These are phyloP conservation scores for Triangularia setosa DNA, from an alignment of 2,329 filamentous ascomycete genomes.

Conservation along the genomic window DNA sequence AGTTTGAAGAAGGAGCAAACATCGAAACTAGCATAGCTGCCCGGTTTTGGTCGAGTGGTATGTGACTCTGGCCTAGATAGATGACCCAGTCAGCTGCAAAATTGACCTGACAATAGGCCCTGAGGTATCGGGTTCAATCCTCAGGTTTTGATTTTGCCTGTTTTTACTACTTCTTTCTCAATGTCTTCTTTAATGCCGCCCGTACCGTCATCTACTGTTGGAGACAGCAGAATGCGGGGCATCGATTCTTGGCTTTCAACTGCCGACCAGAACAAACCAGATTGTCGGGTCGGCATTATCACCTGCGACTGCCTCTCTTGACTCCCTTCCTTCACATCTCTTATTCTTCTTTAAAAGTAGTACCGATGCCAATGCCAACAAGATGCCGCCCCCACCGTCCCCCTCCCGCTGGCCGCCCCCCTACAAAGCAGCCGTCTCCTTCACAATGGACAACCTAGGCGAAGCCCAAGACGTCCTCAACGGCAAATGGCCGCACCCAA, in stretches of 20 bases:
- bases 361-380: neutral
- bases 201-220: neutral
- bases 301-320: neutral
- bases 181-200: neutral
- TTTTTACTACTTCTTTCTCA: neutral
- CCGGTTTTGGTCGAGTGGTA: neutral
- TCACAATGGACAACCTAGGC: conserved; percentile 34
- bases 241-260: neutral
- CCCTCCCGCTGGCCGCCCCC: conserved; percentile 25
- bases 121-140: too few relatives aligned
- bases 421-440: conserved; percentile 28
- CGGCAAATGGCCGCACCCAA: conserved; percentile 23
- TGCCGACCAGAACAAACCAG: neutral
- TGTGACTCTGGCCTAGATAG: neutral
- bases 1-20: neutral
- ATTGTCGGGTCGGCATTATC: neutral
- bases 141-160: neutral
- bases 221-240: neutral
- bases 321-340: too few relatives aligned
- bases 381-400: neutral
- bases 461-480: conserved; percentile 31
- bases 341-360: too few relatives aligned
- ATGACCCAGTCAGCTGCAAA: neutral
- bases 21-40: neutral
- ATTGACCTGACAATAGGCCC: too few relatives aligned